A percentile compares a stretch with the other conserved stretches of the same genome.
These are phyloP conservation scores for Coniochaeta ligniaria DNA, from an alignment of 2,329 filamentous ascomycete species.

Conservation along the genomic window DNA sequence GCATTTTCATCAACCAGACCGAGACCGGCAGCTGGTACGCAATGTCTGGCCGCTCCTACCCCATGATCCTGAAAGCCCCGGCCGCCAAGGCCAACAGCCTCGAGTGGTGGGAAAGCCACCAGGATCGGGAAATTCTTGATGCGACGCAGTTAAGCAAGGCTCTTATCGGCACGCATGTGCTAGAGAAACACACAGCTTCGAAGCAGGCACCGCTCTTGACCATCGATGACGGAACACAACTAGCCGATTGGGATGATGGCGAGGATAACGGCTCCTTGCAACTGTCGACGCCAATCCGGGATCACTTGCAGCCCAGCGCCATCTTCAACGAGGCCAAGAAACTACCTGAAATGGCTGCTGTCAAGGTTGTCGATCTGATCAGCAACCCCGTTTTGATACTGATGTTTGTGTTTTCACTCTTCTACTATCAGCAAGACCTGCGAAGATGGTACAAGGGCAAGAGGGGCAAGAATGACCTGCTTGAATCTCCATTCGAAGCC, in stretches of 20 bases:
- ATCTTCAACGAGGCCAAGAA: constrained; percentile 43
- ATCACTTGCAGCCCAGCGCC: constrained; percentile 24
- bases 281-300: constrained; percentile 10
- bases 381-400: constrained; percentile 46
- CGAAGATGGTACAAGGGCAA: constrained; percentile 29
- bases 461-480: constrained; percentile 3
- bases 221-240: constrained; percentile 21
- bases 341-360: constrained; percentile 40
- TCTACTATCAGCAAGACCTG: constrained; percentile 37
- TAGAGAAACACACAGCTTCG: constrained; percentile 35
- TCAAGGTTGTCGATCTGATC: constrained; percentile 46
- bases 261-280: constrained; percentile 9
- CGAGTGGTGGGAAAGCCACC: constrained; percentile 39
- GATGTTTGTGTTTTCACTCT: constrained; percentile 34
- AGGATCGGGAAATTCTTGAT: constrained; percentile 26
- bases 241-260: background rate
- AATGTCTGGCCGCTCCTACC: constrained; percentile 79
- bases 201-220: constrained; percentile 27
- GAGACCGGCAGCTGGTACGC: constrained; percentile 89
- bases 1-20: constrained; percentile 82
- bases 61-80: constrained; percentile 67
- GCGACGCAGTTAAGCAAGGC: constrained; percentile 48
- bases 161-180: constrained; percentile 64
- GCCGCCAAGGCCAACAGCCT: constrained; percentile 34
- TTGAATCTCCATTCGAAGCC: background rate